Evolutionary conservation across 176 grass and related monocot genomes (phyloP).

Genomic region (Oryza brachyantha): DNA sequence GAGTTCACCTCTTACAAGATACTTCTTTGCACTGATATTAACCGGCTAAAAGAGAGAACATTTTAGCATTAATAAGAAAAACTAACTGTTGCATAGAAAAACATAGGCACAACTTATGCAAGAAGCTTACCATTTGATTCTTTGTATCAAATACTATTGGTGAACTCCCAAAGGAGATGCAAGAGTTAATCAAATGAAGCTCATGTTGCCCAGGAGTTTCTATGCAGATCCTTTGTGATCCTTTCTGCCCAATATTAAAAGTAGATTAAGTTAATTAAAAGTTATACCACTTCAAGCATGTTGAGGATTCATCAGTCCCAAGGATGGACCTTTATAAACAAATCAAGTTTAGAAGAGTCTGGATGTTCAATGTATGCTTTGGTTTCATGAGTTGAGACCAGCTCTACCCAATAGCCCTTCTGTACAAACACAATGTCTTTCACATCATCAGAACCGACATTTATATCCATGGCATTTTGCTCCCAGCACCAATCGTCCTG

Average conservation of each 20-base stretch:
- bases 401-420: conserved; percentile 87
- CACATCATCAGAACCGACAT: conserved; percentile 79
- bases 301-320: conserved; percentile 7
- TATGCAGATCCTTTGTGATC: conserved; percentile 77
- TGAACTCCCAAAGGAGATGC: conserved; percentile 80
- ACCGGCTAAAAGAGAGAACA: conserved; percentile 48
- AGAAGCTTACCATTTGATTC: conserved; percentile 46
- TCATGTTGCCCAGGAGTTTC: conserved; percentile 80
- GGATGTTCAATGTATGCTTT: conserved; percentile 66
- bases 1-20: conserved; percentile 88
- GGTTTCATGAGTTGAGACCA: conserved; percentile 81
- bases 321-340: conserved; percentile 70
- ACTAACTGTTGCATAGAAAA: conserved; percentile 9
- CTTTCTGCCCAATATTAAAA: conserved; percentile 60
- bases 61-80: conserved; percentile 32
- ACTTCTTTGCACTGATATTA: conserved; percentile 82
- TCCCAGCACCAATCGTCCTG: conserved; percentile 96
- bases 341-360: conserved; percentile 77
- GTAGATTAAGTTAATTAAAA: conserved; percentile 5
- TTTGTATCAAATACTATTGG: conserved; percentile 68
- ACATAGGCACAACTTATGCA: conserved; percentile 19
- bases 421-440: conserved; percentile 77
- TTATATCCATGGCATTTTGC: conserved; percentile 58
- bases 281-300: conserved; percentile 22
- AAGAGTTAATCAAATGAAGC: conserved; percentile 81